phyloP scores from a whole-genome alignment of 768 basidiomycete species.

The Boletus tomentosulus region DNA sequence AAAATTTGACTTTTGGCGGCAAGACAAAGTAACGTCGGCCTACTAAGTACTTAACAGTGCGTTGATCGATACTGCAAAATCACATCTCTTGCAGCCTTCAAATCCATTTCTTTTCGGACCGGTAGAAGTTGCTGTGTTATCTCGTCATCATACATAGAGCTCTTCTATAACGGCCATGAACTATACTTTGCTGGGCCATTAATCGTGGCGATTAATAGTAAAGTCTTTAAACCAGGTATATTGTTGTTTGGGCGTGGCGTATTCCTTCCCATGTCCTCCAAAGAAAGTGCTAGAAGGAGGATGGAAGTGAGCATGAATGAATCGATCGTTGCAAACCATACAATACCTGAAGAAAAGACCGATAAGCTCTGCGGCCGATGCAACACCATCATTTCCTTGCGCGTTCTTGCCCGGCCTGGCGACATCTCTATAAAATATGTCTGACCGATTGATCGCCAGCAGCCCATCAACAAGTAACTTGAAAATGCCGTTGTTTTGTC shows the following conservation, averaged over 20 bases:
- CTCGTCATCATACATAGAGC: too few species aligned
- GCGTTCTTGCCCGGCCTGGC: conserved; percentile 5
- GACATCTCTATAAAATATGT: conserved; percentile 59
- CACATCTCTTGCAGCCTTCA: too few species aligned
- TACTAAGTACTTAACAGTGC: too few species aligned
- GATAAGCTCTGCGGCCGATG: conserved; percentile 36
- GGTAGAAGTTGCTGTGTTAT: too few species aligned
- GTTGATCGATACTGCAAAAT: too few species aligned
- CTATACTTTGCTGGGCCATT: background rate
- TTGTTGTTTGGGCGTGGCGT: conserved; percentile 71
- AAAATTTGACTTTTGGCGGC: too few species aligned
- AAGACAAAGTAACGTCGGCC: too few species aligned
- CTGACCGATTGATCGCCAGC: conserved; percentile 47
- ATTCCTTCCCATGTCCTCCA: conserved; percentile 64
- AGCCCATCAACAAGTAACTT: conserved; percentile 58
- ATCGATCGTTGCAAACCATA: background rate
- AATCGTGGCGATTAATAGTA: conserved; percentile 36
- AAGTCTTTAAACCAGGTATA: conserved; percentile 76
- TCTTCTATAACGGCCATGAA: too few species aligned
- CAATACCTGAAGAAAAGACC: conserved; percentile 77
- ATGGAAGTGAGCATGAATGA: background rate
- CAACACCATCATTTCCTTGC: background rate
- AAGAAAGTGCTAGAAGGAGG: conserved; percentile 60
- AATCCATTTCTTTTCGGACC: too few species aligned
- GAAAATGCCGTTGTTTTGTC: conserved; percentile 63